Conservation (phyloP, 768 basidiomycete species). For the Panaeolus cyanescens region DNA sequence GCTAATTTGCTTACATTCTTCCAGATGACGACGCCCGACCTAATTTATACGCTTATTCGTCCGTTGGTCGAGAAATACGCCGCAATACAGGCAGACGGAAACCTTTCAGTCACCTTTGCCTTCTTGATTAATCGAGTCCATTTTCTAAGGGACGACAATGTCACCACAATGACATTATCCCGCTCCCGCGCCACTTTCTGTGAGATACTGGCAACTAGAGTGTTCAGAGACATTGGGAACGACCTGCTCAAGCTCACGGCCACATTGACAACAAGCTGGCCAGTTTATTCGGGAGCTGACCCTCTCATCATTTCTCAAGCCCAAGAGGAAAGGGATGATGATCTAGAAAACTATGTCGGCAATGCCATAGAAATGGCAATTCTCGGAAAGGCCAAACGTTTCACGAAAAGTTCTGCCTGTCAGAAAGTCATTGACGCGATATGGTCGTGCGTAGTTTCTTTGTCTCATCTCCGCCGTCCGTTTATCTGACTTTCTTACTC, state of each 20-base stretch:
- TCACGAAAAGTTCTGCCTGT: slow-evolving; percentile 87
- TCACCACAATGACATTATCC: slow-evolving; percentile 71
- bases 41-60: slow-evolving; percentile 87
- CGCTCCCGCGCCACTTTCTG: slow-evolving; percentile 79
- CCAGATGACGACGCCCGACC: slow-evolving; percentile 82
- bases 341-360: slow-evolving; percentile 78
- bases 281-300: slow-evolving; percentile 77
- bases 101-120: slow-evolving; percentile 86
- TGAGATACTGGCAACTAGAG: slow-evolving; percentile 85
- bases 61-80: slow-evolving; percentile 89
- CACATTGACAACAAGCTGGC: slow-evolving; percentile 80
- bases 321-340: slow-evolving; percentile 65
- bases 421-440: slow-evolving; percentile 89
- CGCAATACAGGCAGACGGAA: slow-evolving; percentile 67
- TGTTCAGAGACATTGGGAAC: slow-evolving; percentile 71
- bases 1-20: background rate
- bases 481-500: background rate
- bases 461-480: background rate
- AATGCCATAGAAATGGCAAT: slow-evolving; percentile 96
- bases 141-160: slow-evolving; percentile 77
- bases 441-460: slow-evolving; percentile 57
- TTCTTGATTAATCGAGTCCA: slow-evolving; percentile 86
- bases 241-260: slow-evolving; percentile 68
- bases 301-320: slow-evolving; percentile 56
- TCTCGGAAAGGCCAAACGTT: slow-evolving; percentile 80